Evolutionary conservation across 371 early-diverging fungal genomes (phyloP), one percentile per base, ranked within the genome.

Genomic region (Dipsacomyces acuminosporus): DNA sequence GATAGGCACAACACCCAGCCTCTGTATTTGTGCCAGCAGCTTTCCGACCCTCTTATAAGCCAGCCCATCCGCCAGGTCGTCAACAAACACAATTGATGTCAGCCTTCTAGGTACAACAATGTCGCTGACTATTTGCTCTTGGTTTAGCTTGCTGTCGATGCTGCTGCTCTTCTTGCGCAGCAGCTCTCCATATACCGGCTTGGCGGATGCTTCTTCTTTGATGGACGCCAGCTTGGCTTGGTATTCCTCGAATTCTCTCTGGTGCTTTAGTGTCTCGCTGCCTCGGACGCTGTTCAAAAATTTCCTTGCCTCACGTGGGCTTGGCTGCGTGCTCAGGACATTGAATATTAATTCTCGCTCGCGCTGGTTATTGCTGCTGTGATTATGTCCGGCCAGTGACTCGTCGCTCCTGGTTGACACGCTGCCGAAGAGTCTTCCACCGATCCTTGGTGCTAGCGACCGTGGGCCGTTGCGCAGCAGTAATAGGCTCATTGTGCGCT

Each of bases 261-360:
- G 73, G 22, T 49, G 65, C 51, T 48, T 54, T 51, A 67, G 45
- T 1, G 45, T 75, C 70, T 46, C 64, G n/a, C 26, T 69, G 17
- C 58, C 67, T 19, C 58, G 63, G 49, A 82, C 88, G 44, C 81
- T 79, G 45, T 82, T 82, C 21, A 88, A 66, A 51, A 87, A 91
- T 51, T 84, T 82, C 22, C 79, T 81, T 4, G 87, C 80, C 61
- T 91, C 91, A 34, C 89, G 81, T 46, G 82, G 85, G 30, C 88
- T 87, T 0, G 90, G 91, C 13, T 81, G 61, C 0, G 88, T 84
- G 52, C 79, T 79, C 72, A 69, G 53, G 17, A 69, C 69, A 41
- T 36, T 69, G 38, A 69, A 51, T 21, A 69, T 69, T 42, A 69
- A 52, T 25, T 69, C 69, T 8, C 69, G 69, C 45, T 57, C 54